phyloP scores from a whole-genome alignment of 2,329 filamentous ascomycete species.

The Geosmithia morbida region DNA sequence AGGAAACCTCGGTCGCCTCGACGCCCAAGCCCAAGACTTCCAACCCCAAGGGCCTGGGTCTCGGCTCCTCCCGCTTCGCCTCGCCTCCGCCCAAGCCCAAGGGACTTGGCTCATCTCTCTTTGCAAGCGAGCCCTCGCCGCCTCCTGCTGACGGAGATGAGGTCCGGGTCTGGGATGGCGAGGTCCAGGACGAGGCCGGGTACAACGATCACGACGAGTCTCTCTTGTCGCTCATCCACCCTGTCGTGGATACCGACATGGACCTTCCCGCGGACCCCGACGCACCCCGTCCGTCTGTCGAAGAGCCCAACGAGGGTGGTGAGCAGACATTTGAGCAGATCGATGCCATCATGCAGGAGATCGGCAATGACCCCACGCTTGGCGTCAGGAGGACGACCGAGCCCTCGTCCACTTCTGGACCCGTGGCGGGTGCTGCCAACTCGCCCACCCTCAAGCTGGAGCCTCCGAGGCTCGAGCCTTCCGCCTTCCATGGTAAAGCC shows the following conservation, averaged over 20 bases:
- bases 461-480: conserved; percentile 25
- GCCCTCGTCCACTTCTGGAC: conserved; percentile 12
- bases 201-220: neutral
- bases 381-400: conserved; percentile 52
- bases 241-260: neutral
- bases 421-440: conserved; percentile 14
- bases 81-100: conserved; percentile 25
- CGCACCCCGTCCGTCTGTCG: conserved; percentile 1
- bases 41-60: conserved; percentile 11
- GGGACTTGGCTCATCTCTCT: conserved; percentile 28
- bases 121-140: conserved; percentile 25
- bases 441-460: conserved; percentile 39
- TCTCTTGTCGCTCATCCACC: neutral
- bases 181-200: neutral
- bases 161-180: no score
- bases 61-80: conserved; percentile 33
- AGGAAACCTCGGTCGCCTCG: neutral
- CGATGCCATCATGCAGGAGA: conserved; percentile 80
- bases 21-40: conserved; percentile 14
- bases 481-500: conserved; percentile 19
- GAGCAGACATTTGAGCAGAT: conserved; percentile 63
- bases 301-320: conserved; percentile 3
- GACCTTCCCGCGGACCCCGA: neutral
- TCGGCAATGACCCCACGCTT: conserved; percentile 58
- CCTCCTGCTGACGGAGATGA: conserved; percentile 6